Evolutionary conservation across 371 early-diverging fungal genomes (phyloP).

Genomic region (Edhazardia aedis): DNA sequence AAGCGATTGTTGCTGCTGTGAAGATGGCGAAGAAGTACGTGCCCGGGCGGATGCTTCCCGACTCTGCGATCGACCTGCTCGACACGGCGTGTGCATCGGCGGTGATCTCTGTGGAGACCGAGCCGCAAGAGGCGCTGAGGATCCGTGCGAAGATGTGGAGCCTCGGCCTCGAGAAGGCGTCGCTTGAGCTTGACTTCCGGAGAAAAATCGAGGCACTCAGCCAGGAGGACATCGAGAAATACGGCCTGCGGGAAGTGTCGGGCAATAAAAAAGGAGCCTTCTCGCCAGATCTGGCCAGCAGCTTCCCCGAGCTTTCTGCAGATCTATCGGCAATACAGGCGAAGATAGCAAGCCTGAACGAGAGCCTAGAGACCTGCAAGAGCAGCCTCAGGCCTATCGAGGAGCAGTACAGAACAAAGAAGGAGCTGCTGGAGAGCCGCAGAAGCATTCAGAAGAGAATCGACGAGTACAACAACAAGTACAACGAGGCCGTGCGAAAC

Average conservation of each 20-base stretch:
- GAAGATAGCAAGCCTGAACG: conserved; percentile 26
- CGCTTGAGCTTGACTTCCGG: conserved; percentile 32
- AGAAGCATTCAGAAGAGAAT: conserved; percentile 30
- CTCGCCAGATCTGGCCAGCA: too few species aligned
- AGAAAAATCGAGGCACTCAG: conserved; percentile 3
- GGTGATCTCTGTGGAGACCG: conserved; percentile 57
- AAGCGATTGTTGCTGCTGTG: conserved; percentile 58
- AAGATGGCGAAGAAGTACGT: conserved; percentile 57
- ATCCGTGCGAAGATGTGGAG: conserved; percentile 48
- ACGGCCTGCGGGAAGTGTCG: conserved; percentile 25
- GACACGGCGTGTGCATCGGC: conserved; percentile 65
- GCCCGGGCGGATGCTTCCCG: conserved; percentile 57
- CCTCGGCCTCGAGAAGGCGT: conserved; percentile 39
- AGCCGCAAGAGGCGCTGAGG: conserved; percentile 56
- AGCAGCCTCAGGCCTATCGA: conserved; percentile 29
- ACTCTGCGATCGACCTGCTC: conserved; percentile 66
- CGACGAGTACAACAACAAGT: conserved; percentile 35
- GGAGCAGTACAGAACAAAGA: conserved; percentile 27
- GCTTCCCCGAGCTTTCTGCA: too few species aligned
- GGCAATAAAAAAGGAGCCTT: too few species aligned
- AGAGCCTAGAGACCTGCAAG: conserved; percentile 28
- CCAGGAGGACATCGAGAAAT: conserved; percentile 1
- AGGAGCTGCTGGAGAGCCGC: conserved; percentile 26
- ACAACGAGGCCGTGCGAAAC: conserved; percentile 36
- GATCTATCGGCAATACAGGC: too few species aligned